Conservation (phyloP, 768 basidiomycete species). For the Aureoboletus auriporus region DNA sequence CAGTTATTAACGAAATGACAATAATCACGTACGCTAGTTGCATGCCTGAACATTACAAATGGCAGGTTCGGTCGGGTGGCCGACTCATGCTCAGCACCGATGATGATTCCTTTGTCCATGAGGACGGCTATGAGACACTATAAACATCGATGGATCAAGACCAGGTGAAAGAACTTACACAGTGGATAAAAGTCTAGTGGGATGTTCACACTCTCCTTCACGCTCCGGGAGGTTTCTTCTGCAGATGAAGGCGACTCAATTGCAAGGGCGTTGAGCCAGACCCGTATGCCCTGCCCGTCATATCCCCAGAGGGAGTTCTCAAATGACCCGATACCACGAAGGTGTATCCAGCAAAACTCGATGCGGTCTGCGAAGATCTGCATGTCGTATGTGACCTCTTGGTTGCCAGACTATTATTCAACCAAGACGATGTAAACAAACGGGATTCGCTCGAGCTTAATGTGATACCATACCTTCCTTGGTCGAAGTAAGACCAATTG, state of each 20-base stretch:
- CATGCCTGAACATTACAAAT: slow-evolving; percentile 88
- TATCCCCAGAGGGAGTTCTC: slow-evolving; percentile 99
- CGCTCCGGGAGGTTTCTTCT: slow-evolving; percentile 41
- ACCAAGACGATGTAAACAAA: background rate
- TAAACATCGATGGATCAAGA: background rate
- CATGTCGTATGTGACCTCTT: slow-evolving; percentile 95
- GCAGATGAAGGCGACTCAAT: slow-evolving; percentile 61
- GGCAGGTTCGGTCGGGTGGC: slow-evolving; percentile 71
- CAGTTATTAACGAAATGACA: slow-evolving; percentile 2
- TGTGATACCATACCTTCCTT: slow-evolving; percentile 56
- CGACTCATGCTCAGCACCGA: slow-evolving; percentile 89
- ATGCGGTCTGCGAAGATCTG: slow-evolving; percentile 96
- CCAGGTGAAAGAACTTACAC: slow-evolving; percentile 48
- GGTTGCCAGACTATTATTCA: slow-evolving; percentile 60
- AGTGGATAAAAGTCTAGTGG: slow-evolving; percentile 93
- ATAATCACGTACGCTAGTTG: slow-evolving; percentile 67
- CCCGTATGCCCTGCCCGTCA: slow-evolving; percentile 82
- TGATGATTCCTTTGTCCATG: slow-evolving; percentile 99
- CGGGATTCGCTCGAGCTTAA: background rate
- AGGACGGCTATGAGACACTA: slow-evolving; percentile 64
- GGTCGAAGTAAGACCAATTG: slow-evolving; percentile 87
- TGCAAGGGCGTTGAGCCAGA: slow-evolving; percentile 94
- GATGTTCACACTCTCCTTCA: slow-evolving; percentile 93
- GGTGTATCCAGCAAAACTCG: slow-evolving; percentile 98
- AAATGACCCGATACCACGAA: slow-evolving; percentile 86